Evolutionary conservation across 257 asterid species (phyloP).

Genomic region (Nicotiana tomentosiformis): DNA sequence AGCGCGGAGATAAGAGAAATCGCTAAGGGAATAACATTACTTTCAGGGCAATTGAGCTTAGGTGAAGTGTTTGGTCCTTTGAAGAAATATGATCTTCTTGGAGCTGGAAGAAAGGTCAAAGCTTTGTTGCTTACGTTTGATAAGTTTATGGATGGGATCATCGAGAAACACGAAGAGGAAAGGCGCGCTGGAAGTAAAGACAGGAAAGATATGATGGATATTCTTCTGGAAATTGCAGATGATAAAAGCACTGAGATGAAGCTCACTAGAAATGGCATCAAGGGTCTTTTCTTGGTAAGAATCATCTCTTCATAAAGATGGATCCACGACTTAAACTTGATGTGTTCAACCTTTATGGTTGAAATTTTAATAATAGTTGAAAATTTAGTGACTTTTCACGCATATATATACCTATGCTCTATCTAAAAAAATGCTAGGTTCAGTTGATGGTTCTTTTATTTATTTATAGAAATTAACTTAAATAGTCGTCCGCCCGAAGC

Average conservation of each 20-base stretch:
- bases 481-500: too few relatives aligned
- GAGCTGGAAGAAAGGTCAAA: constrained; percentile 22
- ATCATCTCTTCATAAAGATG: not conserved
- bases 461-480: too few relatives aligned
- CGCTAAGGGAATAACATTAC: constrained; percentile 11
- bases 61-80: constrained; percentile 20
- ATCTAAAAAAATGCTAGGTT: too few relatives aligned
- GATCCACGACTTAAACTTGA: too few relatives aligned
- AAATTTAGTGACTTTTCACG: too few relatives aligned
- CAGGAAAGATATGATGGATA: constrained; percentile 24
- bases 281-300: constrained; percentile 23
- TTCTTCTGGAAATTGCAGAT: constrained; percentile 13
- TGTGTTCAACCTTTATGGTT: too few relatives aligned
- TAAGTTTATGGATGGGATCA: constrained; percentile 24
- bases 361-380: too few relatives aligned
- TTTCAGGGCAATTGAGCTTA: constrained; percentile 15
- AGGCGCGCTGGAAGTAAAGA: constrained; percentile 4
- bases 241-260: constrained; percentile 19
- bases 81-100: constrained; percentile 21
- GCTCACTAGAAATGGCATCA: constrained; percentile 22
- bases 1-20: constrained; percentile 16
- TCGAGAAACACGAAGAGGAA: constrained; percentile 15
- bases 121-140: constrained; percentile 18
- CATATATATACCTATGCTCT: too few relatives aligned
- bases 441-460: too few relatives aligned